Conservation (phyloP, 2,329 filamentous ascomycete genomes). For the Stagonosporopsis cucurbitacearum region DNA sequence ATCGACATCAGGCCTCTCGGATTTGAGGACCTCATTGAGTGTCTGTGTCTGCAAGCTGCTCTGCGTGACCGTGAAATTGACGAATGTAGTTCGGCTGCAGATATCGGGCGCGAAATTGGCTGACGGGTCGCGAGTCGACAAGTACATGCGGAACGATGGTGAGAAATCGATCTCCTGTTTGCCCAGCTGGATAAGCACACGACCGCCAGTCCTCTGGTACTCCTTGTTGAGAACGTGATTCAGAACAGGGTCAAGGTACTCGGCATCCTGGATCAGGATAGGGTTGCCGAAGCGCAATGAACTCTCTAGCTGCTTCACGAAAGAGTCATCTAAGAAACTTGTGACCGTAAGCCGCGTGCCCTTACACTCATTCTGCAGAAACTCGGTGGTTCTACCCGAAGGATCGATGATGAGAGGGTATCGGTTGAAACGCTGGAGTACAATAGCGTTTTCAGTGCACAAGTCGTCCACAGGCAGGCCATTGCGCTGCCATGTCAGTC, state of each 20-base stretch:
- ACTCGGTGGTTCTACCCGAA: slow-evolving; percentile 91
- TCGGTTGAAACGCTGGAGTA: slow-evolving; percentile 96
- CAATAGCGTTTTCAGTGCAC: slow-evolving; percentile 97
- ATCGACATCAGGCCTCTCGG: slow-evolving; percentile 95
- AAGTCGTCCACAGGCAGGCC: slow-evolving; percentile 93
- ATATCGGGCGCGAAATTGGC: slow-evolving; percentile 95
- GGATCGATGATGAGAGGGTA: slow-evolving; percentile 99
- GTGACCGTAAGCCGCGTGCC: slow-evolving; percentile 93
- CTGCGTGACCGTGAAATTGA: slow-evolving; percentile 99
- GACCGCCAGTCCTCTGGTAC: slow-evolving; percentile 97
- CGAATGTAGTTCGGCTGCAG: slow-evolving; percentile 97
- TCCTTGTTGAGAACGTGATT: slow-evolving; percentile 99
- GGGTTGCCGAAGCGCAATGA: slow-evolving; percentile 97
- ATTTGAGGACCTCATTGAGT: slow-evolving; percentile 95
- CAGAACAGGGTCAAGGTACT: slow-evolving; percentile 94
- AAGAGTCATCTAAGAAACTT: slow-evolving; percentile 96
- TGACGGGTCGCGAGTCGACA: slow-evolving; percentile 95
- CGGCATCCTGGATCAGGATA: slow-evolving; percentile 97
- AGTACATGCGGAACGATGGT: slow-evolving; percentile 90
- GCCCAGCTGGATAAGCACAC: slow-evolving; percentile 96
- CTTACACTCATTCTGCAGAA: slow-evolving; percentile 92
- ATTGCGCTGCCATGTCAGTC: slow-evolving; percentile 93
- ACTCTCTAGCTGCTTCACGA: slow-evolving; percentile 97
- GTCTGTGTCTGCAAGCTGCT: slow-evolving; percentile 98
- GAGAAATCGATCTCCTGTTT: slow-evolving; percentile 99